Conservation (phyloP, 1,284 basidiomycete genomes). For the Cryptococcus sp. region DNA sequence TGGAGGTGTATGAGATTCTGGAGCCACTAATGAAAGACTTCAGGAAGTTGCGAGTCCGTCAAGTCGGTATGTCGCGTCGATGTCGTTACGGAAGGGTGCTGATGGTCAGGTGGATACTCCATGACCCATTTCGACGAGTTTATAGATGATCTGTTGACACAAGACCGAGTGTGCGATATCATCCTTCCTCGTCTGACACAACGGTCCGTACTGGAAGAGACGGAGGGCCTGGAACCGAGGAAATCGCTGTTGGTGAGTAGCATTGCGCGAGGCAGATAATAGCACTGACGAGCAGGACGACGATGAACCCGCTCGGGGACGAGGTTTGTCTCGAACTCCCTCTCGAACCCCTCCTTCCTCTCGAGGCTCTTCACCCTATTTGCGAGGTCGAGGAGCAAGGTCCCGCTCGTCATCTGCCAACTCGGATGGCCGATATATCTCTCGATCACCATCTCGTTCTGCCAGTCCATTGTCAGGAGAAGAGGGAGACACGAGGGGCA, state of each 20-base stretch:
- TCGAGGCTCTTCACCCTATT: constrained; percentile 24
- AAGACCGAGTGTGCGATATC: constrained; percentile 93
- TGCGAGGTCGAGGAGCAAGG: constrained; percentile 12
- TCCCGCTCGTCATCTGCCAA: constrained; percentile 13
- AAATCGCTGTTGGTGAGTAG: constrained; percentile 24
- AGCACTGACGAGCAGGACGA: constrained; percentile 11
- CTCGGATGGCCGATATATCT: constrained; percentile 33
- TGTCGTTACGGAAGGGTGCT: not conserved
- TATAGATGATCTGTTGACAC: constrained; percentile 72
- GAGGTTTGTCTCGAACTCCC: constrained; percentile 27
- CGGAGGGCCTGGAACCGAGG: constrained; percentile 70
- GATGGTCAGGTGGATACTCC: constrained; percentile 62
- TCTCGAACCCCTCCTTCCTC: constrained; percentile 22
- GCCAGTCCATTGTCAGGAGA: constrained; percentile 24
- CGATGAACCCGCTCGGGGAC: constrained; percentile 15
- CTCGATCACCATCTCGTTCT: constrained; percentile 43
- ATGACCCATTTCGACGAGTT: constrained; percentile 91
- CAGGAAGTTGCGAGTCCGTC: constrained; percentile 74
- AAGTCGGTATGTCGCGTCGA: constrained; percentile 59
- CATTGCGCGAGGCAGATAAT: not conserved
- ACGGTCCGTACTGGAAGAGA: constrained; percentile 83
- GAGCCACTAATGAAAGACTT: constrained; percentile 94
- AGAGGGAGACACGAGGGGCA: constrained; percentile 34
- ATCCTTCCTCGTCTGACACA: constrained; percentile 87
- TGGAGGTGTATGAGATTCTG: constrained; percentile 85